Evolutionary conservation across 1,284 basidiomycete genomes (phyloP).

Genomic region (Sporisorium sorghi): DNA sequence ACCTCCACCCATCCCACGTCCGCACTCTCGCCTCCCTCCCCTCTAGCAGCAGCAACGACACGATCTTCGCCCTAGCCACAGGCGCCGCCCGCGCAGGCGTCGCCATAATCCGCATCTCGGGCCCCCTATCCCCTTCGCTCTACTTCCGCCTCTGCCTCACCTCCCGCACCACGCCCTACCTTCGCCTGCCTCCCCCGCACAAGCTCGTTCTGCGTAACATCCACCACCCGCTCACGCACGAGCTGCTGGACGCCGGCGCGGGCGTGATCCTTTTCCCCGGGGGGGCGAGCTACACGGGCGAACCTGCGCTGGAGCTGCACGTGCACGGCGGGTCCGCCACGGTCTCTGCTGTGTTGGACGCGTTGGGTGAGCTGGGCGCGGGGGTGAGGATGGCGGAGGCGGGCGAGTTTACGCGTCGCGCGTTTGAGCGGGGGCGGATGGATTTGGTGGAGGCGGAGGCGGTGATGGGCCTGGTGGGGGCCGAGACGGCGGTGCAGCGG

Average conservation of each 20-base stretch:
- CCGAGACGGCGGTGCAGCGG: conserved; percentile 84
- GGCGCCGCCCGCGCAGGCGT: conserved; percentile 84
- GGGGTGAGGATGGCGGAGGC: conserved; percentile 80
- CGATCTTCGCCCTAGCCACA: conserved; percentile 87
- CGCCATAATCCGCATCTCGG: conserved; percentile 83
- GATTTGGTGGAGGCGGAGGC: conserved; percentile 88
- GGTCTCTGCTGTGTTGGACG: conserved; percentile 76
- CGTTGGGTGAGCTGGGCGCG: conserved; percentile 69
- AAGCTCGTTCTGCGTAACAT: conserved; percentile 79
- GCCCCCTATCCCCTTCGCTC: conserved; percentile 76
- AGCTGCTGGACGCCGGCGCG: conserved; percentile 79
- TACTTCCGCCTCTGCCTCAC: conserved; percentile 74
- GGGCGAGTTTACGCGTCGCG: conserved; percentile 87
- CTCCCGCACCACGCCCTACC: conserved; percentile 8
- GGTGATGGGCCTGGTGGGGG: conserved; percentile 82
- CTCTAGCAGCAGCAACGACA: conserved; percentile 66
- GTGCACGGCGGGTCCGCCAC: conserved; percentile 87
- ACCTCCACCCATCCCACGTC: neutral
- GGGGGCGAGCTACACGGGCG: conserved; percentile 82
- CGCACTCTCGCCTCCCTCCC: neutral
- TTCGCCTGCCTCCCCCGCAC: conserved; percentile 73
- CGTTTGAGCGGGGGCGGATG: conserved; percentile 80
- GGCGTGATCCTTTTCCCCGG: conserved; percentile 82
- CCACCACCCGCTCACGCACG: conserved; percentile 75
- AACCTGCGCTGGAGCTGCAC: conserved; percentile 86